phyloP scores from a whole-genome alignment of 139 green algal genomes.

The Mesotaenium endlicherianum region DNA sequence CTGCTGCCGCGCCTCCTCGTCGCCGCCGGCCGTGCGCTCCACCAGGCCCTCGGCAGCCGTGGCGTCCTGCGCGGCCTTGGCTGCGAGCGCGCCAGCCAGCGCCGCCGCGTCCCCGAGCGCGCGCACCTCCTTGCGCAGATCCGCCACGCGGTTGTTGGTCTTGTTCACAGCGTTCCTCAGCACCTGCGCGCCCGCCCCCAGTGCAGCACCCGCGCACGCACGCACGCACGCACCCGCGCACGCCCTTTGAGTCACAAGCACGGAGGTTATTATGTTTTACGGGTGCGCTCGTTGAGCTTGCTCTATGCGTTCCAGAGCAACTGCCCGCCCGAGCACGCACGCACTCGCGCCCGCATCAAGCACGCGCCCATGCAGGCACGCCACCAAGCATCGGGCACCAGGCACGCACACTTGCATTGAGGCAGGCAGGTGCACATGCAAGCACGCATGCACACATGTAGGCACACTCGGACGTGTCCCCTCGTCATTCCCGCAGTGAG shows the following conservation, averaged over 20 bases:
- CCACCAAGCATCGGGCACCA: no score
- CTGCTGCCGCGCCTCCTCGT: slow-evolving; percentile 15
- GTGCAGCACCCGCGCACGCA: neutral
- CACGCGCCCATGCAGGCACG: neutral
- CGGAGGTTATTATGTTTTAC: no score
- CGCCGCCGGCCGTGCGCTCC: neutral
- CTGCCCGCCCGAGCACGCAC: neutral
- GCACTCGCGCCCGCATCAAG: neutral
- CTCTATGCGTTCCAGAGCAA: no score
- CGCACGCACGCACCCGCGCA: neutral
- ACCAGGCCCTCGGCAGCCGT: slow-evolving; percentile 13
- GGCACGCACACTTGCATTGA: neutral
- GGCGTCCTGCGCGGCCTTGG: slow-evolving; percentile 4
- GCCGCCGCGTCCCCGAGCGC: neutral
- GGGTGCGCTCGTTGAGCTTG: no score
- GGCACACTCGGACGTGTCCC: neutral
- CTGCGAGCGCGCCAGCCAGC: neutral
- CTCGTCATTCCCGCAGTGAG: neutral
- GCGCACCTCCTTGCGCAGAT: slow-evolving; percentile 33
- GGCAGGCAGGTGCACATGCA: neutral
- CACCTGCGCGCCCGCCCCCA: slow-evolving; percentile 21
- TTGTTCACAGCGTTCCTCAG: slow-evolving; percentile 42
- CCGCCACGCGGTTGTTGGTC: slow-evolving; percentile 24
- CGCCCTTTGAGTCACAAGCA: no score
- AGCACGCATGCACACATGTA: neutral